These are phyloP conservation scores for Fraxinus pennsylvanica DNA, from an alignment of 257 asterid genomes.

Conservation along the genomic window DNA sequence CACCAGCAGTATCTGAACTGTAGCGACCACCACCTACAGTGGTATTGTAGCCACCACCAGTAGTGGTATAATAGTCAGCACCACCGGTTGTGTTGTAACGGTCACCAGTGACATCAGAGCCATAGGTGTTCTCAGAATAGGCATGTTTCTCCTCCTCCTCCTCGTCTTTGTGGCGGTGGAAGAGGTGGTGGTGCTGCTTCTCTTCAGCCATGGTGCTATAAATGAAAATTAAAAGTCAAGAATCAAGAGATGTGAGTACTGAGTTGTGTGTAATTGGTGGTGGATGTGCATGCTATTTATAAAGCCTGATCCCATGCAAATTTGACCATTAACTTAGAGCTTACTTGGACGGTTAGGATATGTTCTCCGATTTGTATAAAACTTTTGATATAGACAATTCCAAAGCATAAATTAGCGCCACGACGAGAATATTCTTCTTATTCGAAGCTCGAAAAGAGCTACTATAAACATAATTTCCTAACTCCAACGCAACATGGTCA, in stretches of 20 bases:
- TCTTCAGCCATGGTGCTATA: not conserved
- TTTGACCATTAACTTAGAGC: not conserved
- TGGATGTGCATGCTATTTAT: not conserved
- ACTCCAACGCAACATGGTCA: too few species aligned
- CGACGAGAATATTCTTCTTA: too few species aligned
- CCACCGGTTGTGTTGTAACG: conserved; percentile 7
- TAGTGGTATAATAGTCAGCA: not conserved
- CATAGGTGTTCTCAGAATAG: conserved; percentile 37
- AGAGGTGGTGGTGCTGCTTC: conserved; percentile 32
- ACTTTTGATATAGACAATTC: too few species aligned
- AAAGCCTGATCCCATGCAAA: not conserved
- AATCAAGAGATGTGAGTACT: not conserved
- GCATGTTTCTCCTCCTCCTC: not conserved
- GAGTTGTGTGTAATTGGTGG: not conserved
- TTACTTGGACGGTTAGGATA: too few species aligned
- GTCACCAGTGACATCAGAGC: conserved; percentile 1
- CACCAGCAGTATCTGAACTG: not conserved
- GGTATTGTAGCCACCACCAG: not conserved
- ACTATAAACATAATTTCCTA: too few species aligned
- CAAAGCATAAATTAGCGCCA: too few species aligned
- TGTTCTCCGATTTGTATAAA: too few species aligned
- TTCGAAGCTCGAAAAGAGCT: too few species aligned
- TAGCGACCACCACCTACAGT: not conserved
- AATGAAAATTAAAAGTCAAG: not conserved
- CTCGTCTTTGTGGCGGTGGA: conserved; percentile 4